phyloP scores from a whole-genome alignment of 2,329 filamentous ascomycete species.

The Pestalotiopsis sp. region DNA sequence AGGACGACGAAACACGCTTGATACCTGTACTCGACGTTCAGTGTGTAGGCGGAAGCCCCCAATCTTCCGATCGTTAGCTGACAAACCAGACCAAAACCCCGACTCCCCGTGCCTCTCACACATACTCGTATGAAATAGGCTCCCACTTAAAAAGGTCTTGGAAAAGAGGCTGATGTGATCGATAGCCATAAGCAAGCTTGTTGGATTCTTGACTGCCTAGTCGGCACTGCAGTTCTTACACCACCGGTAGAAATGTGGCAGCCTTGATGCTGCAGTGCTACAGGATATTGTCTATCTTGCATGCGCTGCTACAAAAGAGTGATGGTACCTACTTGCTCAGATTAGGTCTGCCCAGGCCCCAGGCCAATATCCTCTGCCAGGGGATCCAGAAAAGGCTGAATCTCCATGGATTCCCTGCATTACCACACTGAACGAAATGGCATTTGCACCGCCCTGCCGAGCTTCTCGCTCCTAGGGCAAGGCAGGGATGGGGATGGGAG shows the following conservation, averaged over 20 bases:
- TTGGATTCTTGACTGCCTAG: background rate
- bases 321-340: background rate
- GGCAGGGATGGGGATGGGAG: background rate
- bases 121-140: background rate
- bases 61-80: background rate
- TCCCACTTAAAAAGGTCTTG: background rate
- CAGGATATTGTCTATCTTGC: background rate
- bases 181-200: background rate
- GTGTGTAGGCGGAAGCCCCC: background rate
- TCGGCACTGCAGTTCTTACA: background rate
- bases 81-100: background rate
- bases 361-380: background rate
- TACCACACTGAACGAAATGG: background rate
- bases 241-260: background rate
- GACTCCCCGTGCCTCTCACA: background rate
- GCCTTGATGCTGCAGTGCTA: background rate
- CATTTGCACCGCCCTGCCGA: background rate
- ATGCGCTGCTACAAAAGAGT: background rate
- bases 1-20: conserved; percentile 10
- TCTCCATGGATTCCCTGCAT: background rate
- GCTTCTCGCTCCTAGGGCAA: background rate
- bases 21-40: background rate
- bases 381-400: background rate
- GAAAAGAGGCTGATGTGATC: background rate
- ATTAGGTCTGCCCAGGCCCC: background rate